phyloP scores from a whole-genome alignment of 257 asterid species.

The Solanum sitiens region DNA sequence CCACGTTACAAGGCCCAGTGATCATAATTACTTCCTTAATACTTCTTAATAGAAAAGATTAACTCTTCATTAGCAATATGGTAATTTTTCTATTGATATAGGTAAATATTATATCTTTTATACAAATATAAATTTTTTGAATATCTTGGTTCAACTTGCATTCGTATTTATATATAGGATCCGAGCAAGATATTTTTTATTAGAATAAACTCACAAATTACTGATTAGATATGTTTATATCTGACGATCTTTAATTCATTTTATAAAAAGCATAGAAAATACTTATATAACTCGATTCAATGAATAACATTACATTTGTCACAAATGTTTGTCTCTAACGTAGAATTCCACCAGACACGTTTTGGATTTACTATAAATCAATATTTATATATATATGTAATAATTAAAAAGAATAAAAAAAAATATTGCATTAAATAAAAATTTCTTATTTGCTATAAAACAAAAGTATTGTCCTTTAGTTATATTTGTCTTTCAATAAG shows the following conservation, averaged over 20 bases:
- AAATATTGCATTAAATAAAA: neutral
- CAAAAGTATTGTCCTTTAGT: neutral
- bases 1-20: neutral
- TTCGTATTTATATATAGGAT: too few relatives aligned
- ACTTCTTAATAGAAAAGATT: neutral
- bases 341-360: neutral
- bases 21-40: neutral
- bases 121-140: neutral
- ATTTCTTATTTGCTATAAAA: neutral
- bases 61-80: neutral
- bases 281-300: neutral
- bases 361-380: neutral
- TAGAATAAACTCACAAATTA: neutral
- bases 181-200: accelerated
- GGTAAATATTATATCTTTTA: neutral
- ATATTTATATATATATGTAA: neutral
- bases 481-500: neutral
- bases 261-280: neutral
- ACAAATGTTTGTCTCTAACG: neutral
- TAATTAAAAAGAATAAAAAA: neutral
- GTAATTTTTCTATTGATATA: too few relatives aligned
- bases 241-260: too few relatives aligned
- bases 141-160: neutral
- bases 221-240: too few relatives aligned
- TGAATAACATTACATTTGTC: neutral